Conservation (phyloP, 129 eudicot species). For the Centrapalus pauciflorus region DNA sequence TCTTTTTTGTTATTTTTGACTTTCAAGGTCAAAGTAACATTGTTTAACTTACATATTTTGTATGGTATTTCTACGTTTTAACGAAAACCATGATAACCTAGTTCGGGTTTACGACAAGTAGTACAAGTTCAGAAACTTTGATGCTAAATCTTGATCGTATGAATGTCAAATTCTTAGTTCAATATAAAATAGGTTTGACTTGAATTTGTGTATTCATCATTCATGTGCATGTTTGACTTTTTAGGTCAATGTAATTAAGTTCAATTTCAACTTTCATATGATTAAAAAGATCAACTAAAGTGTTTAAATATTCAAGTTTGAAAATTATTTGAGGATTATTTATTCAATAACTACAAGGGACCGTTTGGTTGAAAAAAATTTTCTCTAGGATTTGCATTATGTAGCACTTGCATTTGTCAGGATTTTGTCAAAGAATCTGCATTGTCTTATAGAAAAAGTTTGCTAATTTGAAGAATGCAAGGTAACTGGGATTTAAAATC, state of each 20-base stretch:
- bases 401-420: too few relatives aligned
- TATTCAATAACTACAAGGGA: too few relatives aligned
- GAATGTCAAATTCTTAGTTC: background rate
- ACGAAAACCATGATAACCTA: background rate
- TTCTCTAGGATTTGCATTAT: too few relatives aligned
- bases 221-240: conserved; percentile 11
- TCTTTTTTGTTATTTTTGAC: background rate
- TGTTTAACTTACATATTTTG: background rate
- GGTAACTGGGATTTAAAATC: too few relatives aligned
- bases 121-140: background rate
- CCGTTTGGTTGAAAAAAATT: too few relatives aligned
- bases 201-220: background rate
- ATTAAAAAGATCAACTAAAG: background rate
- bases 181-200: background rate
- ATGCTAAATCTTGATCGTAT: background rate
- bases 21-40: conserved; percentile 8
- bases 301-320: background rate
- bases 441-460: too few relatives aligned
- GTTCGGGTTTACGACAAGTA: background rate
- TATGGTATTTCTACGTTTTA: background rate
- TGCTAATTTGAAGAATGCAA: too few relatives aligned
- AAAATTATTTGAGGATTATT: background rate
- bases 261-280: background rate
- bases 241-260: conserved; percentile 1
- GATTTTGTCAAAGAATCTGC: too few relatives aligned